A percentile compares a stretch with the other conserved stretches of the same genome.
Conservation (phyloP, 352 stramenopile genomes). For the Globisporangium canariense region DNA sequence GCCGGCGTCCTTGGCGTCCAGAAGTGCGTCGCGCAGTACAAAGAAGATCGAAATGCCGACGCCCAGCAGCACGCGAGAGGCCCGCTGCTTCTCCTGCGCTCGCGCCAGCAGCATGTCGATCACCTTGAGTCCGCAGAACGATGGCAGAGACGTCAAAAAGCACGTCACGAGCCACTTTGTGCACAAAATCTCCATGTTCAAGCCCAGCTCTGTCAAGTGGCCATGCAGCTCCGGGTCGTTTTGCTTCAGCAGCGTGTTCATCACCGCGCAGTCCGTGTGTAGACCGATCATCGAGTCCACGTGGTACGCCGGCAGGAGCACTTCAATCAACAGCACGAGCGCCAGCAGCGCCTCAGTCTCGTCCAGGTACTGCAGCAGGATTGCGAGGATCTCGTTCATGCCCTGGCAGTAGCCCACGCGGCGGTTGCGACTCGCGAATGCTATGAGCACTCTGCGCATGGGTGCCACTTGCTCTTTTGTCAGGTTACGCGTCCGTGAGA, state of each 20-base stretch:
- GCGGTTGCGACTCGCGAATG: constrained; percentile 73
- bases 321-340: constrained; percentile 72
- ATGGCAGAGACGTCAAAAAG: constrained; percentile 73
- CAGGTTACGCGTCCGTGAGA: constrained; percentile 62
- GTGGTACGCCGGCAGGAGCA: constrained; percentile 72
- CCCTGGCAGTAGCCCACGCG: constrained; percentile 81
- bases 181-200: constrained; percentile 88
- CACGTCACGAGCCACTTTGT: constrained; percentile 88
- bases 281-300: constrained; percentile 84
- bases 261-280: constrained; percentile 78
- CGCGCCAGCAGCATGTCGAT: constrained; percentile 76
- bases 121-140: constrained; percentile 69
- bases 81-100: constrained; percentile 54
- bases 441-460: constrained; percentile 67
- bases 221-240: constrained; percentile 73
- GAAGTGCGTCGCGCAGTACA: constrained; percentile 44
- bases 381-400: constrained; percentile 82
- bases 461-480: constrained; percentile 42
- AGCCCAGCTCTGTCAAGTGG: constrained; percentile 63
- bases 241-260: constrained; percentile 74
- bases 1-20: constrained; percentile 73
- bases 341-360: constrained; percentile 56
- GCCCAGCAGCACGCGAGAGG: constrained; percentile 66
- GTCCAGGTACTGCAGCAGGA: constrained; percentile 68
- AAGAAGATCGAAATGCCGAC: constrained; percentile 82